Evolutionary conservation across 345 rosid genomes (phyloP).

Genomic region (Eucalyptus guilfoylei): DNA sequence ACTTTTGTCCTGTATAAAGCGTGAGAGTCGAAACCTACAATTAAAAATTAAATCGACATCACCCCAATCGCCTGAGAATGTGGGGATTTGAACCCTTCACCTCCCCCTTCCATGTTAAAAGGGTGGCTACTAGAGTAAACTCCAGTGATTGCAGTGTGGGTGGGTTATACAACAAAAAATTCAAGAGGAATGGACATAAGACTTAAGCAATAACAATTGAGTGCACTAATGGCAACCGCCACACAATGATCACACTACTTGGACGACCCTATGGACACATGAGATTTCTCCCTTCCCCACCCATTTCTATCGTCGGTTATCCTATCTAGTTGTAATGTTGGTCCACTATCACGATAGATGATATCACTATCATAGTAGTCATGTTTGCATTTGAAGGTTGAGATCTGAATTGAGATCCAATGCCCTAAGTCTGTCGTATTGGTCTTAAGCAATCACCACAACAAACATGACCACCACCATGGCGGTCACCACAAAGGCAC

Average conservation of each 20-base stretch:
- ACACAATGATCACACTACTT: not conserved
- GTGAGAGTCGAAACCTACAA: rapidly evolving
- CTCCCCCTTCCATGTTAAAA: no score
- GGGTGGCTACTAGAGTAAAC: rapidly evolving
- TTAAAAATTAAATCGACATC: rapidly evolving
- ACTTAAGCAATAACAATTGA: rapidly evolving
- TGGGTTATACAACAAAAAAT: not conserved
- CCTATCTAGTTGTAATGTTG: not conserved
- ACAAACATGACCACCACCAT: not conserved
- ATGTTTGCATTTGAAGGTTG: not conserved
- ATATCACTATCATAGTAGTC: rapidly evolving
- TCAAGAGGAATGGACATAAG: not conserved
- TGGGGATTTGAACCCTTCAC: no score
- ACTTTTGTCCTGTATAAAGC: rapidly evolving
- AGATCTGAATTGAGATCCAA: not conserved
- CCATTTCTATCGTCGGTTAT: not conserved
- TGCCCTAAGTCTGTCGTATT: not conserved
- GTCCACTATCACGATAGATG: not conserved
- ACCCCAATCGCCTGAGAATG: rapidly evolving
- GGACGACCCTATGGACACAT: not conserved
- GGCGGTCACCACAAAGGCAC: not conserved
- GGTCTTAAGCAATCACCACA: not conserved
- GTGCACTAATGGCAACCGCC: not conserved
- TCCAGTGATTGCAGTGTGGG: no score
- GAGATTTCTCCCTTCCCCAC: not conserved